Evolutionary conservation across 352 stramenopile genomes (phyloP), one percentile per base, ranked within the genome.

Genomic region (Pythium chondricola): DNA sequence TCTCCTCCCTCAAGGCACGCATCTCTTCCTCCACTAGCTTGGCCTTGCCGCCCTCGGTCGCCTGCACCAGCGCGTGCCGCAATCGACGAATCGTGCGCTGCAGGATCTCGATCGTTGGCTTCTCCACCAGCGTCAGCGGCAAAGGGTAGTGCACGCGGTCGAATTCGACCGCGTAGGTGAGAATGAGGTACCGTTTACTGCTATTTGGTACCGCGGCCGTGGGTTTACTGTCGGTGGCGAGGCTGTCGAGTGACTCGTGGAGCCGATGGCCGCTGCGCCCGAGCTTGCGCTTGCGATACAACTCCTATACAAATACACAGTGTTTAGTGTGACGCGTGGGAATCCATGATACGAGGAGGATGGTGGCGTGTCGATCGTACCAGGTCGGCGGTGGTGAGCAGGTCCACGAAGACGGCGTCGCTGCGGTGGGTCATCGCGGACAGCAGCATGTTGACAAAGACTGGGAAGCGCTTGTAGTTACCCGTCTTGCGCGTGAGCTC

Each of bases 91-190:
- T 86, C 4, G 85, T 96, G 18, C 83, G 70, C 58, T 93, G 69
- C 22, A 96, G 65, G 36, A 87, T 69, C 46, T 89, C 72, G 18
- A 68, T 45, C 10, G 65, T 79, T 5, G 88, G 80, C 17, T 58
- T 71, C 35, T 88, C 61, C 31, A 93, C 83, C 22, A 59, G 71
- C 6, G 52, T 69, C 8, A 98, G 67, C 18, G 92, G 91, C 13
- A 98, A 62, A 7, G 92, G 92, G 52, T 96, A 98, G 62, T 98
- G 92, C 8, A 98, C 92, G 22, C 88, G 75, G 41, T 98, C 92
- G 48, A 97, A 98, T 52, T 97, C 88, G 3, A 88, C 89, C 1
- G 79, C 80, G 53, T 98, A 98, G 2, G 92, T 98, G 22, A 97
- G 52, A 48, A 98, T 97, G 9, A 97, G 63, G 62, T 96, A 98